Conservation (phyloP, 2,329 filamentous ascomycete genomes). For the Aspergillus intermedius region DNA sequence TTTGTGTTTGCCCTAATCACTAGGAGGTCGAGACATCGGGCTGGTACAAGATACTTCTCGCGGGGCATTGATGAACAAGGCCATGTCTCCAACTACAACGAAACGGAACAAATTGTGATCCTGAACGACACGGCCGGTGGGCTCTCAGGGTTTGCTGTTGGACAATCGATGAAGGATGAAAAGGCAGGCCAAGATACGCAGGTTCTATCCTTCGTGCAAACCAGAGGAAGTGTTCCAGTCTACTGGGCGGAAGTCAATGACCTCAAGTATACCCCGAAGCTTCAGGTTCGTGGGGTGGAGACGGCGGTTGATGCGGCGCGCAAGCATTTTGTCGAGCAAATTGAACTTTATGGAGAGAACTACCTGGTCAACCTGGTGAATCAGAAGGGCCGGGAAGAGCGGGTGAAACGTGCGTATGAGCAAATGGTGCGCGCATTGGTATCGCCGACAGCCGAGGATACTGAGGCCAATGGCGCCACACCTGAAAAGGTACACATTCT, state of each 20-base stretch:
- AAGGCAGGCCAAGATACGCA: constrained; percentile 72
- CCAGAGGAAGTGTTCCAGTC: constrained; percentile 88
- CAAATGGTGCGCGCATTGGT: constrained; percentile 74
- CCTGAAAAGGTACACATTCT: constrained; percentile 77
- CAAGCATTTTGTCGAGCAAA: constrained; percentile 90
- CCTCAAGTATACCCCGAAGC: constrained; percentile 80
- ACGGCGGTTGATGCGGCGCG: constrained; percentile 70
- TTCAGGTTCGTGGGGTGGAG: constrained; percentile 81
- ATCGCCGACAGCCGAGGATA: constrained; percentile 59
- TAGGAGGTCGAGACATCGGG: constrained; percentile 77
- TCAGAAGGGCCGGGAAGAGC: constrained; percentile 82
- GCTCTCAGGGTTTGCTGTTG: constrained; percentile 72
- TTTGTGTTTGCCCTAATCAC: constrained; percentile 85
- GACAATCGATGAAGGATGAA: constrained; percentile 67
- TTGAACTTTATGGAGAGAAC: constrained; percentile 88
- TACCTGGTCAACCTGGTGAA: constrained; percentile 97
- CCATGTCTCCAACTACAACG: constrained; percentile 97
- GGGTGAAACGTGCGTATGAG: constrained; percentile 90
- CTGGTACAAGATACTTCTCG: constrained; percentile 90
- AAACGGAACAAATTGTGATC: constrained; percentile 89
- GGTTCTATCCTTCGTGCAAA: constrained; percentile 91
- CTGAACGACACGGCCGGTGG: constrained; percentile 74
- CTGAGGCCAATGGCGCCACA: constrained; percentile 58
- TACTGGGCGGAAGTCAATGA: constrained; percentile 97
- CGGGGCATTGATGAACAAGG: constrained; percentile 89